phyloP scores from a whole-genome alignment of 805 yeast species.

The Cyberlindnera xishuangbannaensis region DNA sequence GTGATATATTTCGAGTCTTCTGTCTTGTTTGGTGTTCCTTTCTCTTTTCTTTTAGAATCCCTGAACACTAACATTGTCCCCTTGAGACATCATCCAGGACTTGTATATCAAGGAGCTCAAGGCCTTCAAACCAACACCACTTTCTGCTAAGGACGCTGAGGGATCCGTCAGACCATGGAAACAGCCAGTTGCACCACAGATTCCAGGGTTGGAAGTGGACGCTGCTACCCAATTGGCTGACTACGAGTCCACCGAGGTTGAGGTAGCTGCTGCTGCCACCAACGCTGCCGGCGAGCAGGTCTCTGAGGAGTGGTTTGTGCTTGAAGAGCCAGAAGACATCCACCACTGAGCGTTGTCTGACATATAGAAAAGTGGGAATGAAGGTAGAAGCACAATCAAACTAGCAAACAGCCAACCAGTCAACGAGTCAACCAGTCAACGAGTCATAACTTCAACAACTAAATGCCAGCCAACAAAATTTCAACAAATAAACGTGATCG shows the following conservation, averaged over 20 bases:
- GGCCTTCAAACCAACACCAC: constrained; percentile 79
- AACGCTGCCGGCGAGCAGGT: constrained; percentile 40
- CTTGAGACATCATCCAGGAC: constrained; percentile 68
- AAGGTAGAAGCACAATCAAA: no score
- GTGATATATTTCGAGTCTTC: no score
- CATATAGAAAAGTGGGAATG: not conserved
- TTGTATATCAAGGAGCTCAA: constrained; percentile 83
- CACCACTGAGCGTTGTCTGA: constrained; percentile 24
- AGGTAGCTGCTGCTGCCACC: constrained; percentile 40
- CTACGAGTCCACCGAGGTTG: constrained; percentile 70
- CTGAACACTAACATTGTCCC: no score
- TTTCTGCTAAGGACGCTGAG: constrained; percentile 69
- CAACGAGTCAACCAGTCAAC: no score
- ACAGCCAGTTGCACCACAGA: constrained; percentile 70
- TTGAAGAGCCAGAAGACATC: constrained; percentile 60
- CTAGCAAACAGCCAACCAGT: no score
- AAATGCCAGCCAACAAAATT: no score
- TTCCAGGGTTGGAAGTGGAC: constrained; percentile 66
- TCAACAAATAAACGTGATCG: no score
- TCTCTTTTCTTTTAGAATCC: no score
- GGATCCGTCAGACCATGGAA: constrained; percentile 78
- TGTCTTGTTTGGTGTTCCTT: no score
- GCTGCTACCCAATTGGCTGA: constrained; percentile 59
- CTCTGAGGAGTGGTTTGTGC: constrained; percentile 69
- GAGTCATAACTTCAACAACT: no score